Evolutionary conservation across 2,329 filamentous ascomycete genomes (phyloP).

Genomic region (Cladobotryum protrusum): DNA sequence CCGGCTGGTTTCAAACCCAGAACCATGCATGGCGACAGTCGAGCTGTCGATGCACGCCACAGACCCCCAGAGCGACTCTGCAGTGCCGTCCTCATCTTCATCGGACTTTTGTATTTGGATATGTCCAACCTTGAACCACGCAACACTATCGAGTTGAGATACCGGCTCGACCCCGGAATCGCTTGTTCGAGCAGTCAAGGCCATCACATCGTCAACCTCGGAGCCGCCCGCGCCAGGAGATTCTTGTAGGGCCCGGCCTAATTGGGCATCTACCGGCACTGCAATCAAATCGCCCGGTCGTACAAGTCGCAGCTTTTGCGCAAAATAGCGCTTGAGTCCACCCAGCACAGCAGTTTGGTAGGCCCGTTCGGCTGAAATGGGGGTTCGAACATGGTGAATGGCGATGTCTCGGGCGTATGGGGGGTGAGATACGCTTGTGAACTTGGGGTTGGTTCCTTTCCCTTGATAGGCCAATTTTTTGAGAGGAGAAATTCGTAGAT

Average conservation of each 20-base stretch:
- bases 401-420: constrained; percentile 70
- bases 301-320: constrained; percentile 72
- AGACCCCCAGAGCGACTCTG: constrained; percentile 74
- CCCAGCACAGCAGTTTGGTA: constrained; percentile 82
- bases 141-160: constrained; percentile 54
- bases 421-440: constrained; percentile 49
- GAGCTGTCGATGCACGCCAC: constrained; percentile 80
- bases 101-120: constrained; percentile 53
- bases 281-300: constrained; percentile 84
- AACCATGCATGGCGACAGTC: constrained; percentile 84
- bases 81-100: constrained; percentile 52
- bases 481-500: constrained; percentile 71
- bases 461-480: constrained; percentile 45
- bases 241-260: constrained; percentile 78
- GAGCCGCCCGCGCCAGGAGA: constrained; percentile 51
- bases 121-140: constrained; percentile 88
- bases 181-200: constrained; percentile 40
- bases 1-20: constrained; percentile 76
- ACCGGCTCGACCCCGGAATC: constrained; percentile 20
- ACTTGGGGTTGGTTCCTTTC: constrained; percentile 49
- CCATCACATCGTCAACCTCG: constrained; percentile 65
- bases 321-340: constrained; percentile 83
- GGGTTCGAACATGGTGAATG: constrained; percentile 81
- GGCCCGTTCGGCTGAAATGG: constrained; percentile 76
- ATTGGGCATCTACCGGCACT: constrained; percentile 77